phyloP scores from a whole-genome alignment of 495 filamentous ascomycete species.

The Talaromyces adpressus region DNA sequence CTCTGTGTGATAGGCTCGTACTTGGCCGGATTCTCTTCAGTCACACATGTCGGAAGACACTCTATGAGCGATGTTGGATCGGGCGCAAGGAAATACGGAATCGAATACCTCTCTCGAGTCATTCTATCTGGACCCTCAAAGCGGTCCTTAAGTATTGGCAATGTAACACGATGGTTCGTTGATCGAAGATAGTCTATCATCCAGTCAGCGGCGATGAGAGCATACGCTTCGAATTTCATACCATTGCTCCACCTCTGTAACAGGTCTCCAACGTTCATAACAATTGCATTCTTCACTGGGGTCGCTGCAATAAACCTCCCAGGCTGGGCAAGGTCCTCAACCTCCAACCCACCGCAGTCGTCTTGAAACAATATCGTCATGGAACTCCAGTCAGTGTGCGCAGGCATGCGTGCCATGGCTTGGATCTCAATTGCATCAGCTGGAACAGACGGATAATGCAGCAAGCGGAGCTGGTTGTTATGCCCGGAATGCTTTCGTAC shows the following conservation, averaged over 20 bases:
- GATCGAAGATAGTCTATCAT: constrained; percentile 43
- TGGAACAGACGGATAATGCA: constrained; percentile 59
- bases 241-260: not conserved
- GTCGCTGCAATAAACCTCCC: constrained; percentile 41
- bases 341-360: constrained; percentile 45
- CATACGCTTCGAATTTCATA: constrained; percentile 32
- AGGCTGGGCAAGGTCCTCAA: constrained; percentile 41
- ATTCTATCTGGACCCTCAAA: constrained; percentile 28
- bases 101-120: constrained; percentile 49
- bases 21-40: constrained; percentile 28
- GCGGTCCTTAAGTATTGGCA: constrained; percentile 28
- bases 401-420: constrained; percentile 43
- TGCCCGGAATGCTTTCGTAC: constrained; percentile 46
- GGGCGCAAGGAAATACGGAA: constrained; percentile 55
- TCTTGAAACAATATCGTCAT: constrained; percentile 47
- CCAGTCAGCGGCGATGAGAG: constrained; percentile 16
- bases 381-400: constrained; percentile 46
- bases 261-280: not conserved
- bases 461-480: constrained; percentile 56
- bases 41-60: constrained; percentile 29
- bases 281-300: constrained; percentile 35
- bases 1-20: constrained; percentile 42
- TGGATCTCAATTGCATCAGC: constrained; percentile 36
- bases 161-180: constrained; percentile 45
- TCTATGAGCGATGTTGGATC: constrained; percentile 46